Conservation (phyloP, 2,329 filamentous ascomycete species). For the Arthrobotrys entomopaga region DNA sequence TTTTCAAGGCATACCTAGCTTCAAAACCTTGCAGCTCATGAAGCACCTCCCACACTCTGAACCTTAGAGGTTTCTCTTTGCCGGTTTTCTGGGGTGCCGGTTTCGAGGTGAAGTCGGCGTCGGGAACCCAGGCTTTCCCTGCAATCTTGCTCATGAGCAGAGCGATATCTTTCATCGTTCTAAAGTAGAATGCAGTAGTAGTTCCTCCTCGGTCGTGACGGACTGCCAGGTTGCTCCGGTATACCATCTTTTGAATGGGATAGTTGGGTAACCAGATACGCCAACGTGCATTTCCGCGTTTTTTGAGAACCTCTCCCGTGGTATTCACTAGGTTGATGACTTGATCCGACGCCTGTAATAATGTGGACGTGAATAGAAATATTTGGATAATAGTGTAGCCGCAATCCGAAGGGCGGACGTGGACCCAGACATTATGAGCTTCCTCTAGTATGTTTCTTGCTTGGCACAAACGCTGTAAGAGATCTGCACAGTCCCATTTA, state of each 20-base stretch:
- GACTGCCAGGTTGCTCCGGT: constrained; percentile 69
- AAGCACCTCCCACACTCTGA: constrained; percentile 66
- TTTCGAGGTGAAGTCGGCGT: constrained; percentile 27
- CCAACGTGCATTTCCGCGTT: constrained; percentile 62
- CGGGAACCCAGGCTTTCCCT: constrained; percentile 59
- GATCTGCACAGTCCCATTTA: constrained; percentile 13
- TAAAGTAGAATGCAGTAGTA: constrained; percentile 66
- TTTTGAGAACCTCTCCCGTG: constrained; percentile 67
- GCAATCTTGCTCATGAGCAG: constrained; percentile 63
- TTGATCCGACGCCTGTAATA: constrained; percentile 45
- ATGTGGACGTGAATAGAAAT: constrained; percentile 48
- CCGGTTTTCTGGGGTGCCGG: constrained; percentile 54
- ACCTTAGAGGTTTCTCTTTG: constrained; percentile 63
- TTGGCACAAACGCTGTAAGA: constrained; percentile 11
- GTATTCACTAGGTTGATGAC: constrained; percentile 58
- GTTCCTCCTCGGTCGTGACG: constrained; percentile 70
- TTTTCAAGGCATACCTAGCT: constrained; percentile 69
- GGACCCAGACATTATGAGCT: constrained; percentile 40
- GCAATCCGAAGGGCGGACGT: constrained; percentile 36
- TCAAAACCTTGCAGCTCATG: constrained; percentile 70
- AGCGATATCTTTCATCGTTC: constrained; percentile 62
- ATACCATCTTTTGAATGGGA: constrained; percentile 67
- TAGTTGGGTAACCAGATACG: constrained; percentile 67
- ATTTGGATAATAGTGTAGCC: constrained; percentile 48
- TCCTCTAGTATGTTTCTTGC: constrained; percentile 36